phyloP scores from a whole-genome alignment of 352 stramenopile genomes.

The Globisporangium alternatum region DNA sequence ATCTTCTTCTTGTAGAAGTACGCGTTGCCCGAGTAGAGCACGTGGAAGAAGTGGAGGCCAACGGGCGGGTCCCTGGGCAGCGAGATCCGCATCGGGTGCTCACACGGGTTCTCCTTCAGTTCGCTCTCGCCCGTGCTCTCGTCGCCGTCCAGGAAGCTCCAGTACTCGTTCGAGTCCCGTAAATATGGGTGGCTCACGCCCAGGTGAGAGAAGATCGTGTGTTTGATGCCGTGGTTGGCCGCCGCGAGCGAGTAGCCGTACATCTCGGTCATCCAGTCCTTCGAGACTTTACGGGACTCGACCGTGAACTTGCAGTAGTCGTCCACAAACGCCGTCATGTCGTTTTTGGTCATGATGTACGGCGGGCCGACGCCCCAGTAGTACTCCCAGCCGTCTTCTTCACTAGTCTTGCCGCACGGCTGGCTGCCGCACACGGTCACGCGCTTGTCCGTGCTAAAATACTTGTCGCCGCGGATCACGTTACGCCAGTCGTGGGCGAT shows the following conservation, averaged over 20 bases:
- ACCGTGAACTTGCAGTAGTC: slow-evolving; percentile 29
- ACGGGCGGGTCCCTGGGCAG: slow-evolving; percentile 39
- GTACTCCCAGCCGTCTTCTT: slow-evolving; percentile 24
- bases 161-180: slow-evolving; percentile 32
- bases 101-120: slow-evolving; percentile 32
- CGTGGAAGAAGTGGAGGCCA: slow-evolving; percentile 51
- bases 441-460: slow-evolving; percentile 13
- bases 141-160: slow-evolving; percentile 34
- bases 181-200: slow-evolving; percentile 40
- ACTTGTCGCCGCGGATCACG: slow-evolving; percentile 20
- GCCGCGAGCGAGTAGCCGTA: slow-evolving; percentile 46
- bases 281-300: slow-evolving; percentile 14
- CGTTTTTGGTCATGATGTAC: slow-evolving; percentile 35
- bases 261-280: slow-evolving; percentile 61
- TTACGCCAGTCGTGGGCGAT: slow-evolving; percentile 19
- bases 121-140: neutral
- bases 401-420: neutral
- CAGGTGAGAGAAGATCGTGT: slow-evolving; percentile 49
- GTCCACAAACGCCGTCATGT: slow-evolving; percentile 23
- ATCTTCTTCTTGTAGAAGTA: slow-evolving; percentile 44
- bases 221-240: slow-evolving; percentile 49
- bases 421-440: slow-evolving; percentile 1
- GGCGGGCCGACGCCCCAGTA: slow-evolving; percentile 24
- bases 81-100: slow-evolving; percentile 25
- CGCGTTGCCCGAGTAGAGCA: slow-evolving; percentile 28